These are phyloP conservation scores for Iris pallida DNA, from an alignment of 116 monocot species.

Conservation along the genomic window DNA sequence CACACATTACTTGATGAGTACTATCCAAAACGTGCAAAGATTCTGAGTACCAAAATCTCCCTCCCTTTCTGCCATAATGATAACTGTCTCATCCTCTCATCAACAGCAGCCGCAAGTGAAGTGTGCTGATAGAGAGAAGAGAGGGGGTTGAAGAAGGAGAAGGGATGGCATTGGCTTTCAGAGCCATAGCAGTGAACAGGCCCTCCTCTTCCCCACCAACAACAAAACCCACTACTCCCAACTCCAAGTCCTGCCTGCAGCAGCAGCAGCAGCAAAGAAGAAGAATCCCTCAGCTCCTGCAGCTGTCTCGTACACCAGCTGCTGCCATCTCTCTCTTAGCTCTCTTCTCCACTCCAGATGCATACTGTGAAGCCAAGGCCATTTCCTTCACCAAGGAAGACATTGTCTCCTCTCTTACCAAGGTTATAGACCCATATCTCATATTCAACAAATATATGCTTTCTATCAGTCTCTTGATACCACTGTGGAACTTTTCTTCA, in stretches of 20 bases:
- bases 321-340: conserved; percentile 53
- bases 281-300: conserved; percentile 1
- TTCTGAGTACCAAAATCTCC: too few species aligned
- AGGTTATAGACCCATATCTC: conserved; percentile 21
- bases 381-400: conserved; percentile 68
- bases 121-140: not conserved
- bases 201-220: conserved; percentile 3
- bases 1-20: too few species aligned
- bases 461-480: not conserved
- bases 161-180: conserved; percentile 31
- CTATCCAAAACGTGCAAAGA: too few species aligned
- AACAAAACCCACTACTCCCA: not conserved
- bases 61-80: too few species aligned
- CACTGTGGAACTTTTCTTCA: not conserved
- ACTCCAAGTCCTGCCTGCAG: conserved; percentile 1
- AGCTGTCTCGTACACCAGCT: conserved; percentile 16
- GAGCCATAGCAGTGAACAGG: conserved; percentile 26
- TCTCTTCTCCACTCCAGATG: conserved; percentile 35
- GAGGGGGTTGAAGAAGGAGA: not conserved
- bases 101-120: too few species aligned
- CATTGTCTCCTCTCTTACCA: conserved; percentile 60
- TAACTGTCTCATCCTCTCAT: too few species aligned
- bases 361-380: conserved; percentile 51
- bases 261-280: not conserved
- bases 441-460: not conserved